Evolutionary conservation across 2,329 filamentous ascomycete species (phyloP).

Genomic region (Penicillium sp.): DNA sequence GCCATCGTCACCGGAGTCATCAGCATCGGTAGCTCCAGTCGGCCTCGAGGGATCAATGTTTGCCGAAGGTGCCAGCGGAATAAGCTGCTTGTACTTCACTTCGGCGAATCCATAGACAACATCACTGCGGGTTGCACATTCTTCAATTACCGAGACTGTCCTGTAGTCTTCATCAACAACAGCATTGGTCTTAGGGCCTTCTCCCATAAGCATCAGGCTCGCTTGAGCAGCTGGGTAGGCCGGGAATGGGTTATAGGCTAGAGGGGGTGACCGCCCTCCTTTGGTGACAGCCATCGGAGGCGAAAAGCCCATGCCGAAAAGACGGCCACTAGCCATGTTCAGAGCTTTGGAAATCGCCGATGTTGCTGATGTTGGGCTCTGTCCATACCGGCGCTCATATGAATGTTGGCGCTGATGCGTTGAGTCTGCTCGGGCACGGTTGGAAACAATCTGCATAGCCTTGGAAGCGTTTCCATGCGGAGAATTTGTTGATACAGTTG

Average conservation of each 20-base stretch:
- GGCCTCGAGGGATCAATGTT: constrained; percentile 35
- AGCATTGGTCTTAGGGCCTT: constrained; percentile 61
- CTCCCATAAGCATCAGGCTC: constrained; percentile 63
- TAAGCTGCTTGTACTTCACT: constrained; percentile 97
- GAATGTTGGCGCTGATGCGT: constrained; percentile 73
- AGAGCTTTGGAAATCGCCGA: constrained; percentile 94
- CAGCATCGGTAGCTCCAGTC: constrained; percentile 45
- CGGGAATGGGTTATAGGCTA: constrained; percentile 69
- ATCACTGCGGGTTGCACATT: constrained; percentile 88
- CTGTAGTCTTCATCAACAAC: constrained; percentile 76
- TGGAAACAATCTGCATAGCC: constrained; percentile 71
- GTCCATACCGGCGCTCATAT: constrained; percentile 76
- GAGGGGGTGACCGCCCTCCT: constrained; percentile 47
- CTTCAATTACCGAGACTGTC: constrained; percentile 80
- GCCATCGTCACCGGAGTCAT: constrained; percentile 60
- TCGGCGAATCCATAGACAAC: constrained; percentile 97
- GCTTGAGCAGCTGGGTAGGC: constrained; percentile 75
- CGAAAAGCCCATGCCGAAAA: constrained; percentile 53
- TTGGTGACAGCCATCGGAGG: constrained; percentile 48
- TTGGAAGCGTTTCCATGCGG: constrained; percentile 67
- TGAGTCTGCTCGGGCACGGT: constrained; percentile 60
- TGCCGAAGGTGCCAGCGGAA: constrained; percentile 76
- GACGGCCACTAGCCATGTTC: constrained; percentile 76
- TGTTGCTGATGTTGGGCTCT: constrained; percentile 72
- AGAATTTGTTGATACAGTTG: constrained; percentile 68